Evolutionary conservation across 1,139 yeast genomes (phyloP), one percentile per base, ranked within the genome.

Genomic region (Hemisphaericaspora subhashii): DNA sequence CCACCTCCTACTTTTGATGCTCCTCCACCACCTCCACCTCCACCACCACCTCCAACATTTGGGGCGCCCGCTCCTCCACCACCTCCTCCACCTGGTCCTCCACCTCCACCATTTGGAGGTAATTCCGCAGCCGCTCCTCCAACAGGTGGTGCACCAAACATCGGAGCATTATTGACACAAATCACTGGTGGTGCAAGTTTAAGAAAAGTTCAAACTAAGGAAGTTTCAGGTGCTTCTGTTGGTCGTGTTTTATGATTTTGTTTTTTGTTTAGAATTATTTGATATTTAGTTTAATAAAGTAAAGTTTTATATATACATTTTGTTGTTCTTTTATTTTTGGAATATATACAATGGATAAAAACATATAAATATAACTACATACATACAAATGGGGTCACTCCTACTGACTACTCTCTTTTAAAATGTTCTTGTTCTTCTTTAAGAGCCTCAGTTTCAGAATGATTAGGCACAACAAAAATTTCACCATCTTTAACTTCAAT

Each of bases 161-260:
- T 77, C 31, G 59, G 68, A 16, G 77, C 79, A 0, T 63, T 79
- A 31, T 64, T 79, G 34, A 80, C 81, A 7, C 82, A 79, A 51
- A 79, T 79, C 42, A 69, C 71, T n/a, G 72, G 70, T 3, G 85
- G 85, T 16, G 65, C 57, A 37, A 43, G 72, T 1, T 66, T 79
- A 48, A 70, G 64, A 46, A 77, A 66, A 51, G 83, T 79, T 4
- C 70, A 67, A 45, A 76, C 50, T 71, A 78, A 56, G 60, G 66
- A 36, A 62, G 74, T 39, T 60, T 31, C 72, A 33, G 65, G 77
- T 9, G 68, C 74, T 13, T 62, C 64, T 6, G 76, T 76, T 10
- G 84, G 84, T 5, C 65, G 70, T 44, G 83, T 78, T 8, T 54
- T 77, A 37, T 71, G 55, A 28, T 24, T 24, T 24, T 11, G 13